Evolutionary conservation across 1,284 basidiomycete species (phyloP), one percentile per base, ranked within the genome.

Genomic region (Leccinum pachyderme): DNA sequence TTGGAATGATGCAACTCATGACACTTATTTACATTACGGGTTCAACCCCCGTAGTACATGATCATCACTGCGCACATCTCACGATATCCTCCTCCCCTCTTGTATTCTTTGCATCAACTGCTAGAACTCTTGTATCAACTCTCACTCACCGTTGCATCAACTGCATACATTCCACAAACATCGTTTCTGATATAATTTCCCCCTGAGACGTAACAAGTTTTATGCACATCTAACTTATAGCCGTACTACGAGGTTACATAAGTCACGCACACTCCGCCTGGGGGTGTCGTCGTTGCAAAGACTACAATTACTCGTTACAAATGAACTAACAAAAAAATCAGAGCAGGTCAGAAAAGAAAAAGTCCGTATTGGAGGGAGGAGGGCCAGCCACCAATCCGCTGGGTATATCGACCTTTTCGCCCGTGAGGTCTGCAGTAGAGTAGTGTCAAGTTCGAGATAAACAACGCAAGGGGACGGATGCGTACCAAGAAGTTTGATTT

Each of bases 401-500:
- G 8, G 93, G 93, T 64, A 95, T 91, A 64, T 95, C 93, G n/a
- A 94, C 89, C 70, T 86, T 89, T 71, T 95, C 93, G 9, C 93
- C 93, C 1, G 91, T 91, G 44, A 96, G 80, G 75, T 96, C 94
- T 92, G 61, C 35, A 27, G 53, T 55, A 37, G 44, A 31, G 51
- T 6, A 28, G 25, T 4, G 12, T n/a, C 61, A 18, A 63, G 33
- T 37, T 18, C 9, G 24, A 18, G 18, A 56, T 25, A 27, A 22
- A 31, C 39, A 7, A 54, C 25, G 24, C 15, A n/a, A 18, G 5
- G 32, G 11, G 11, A 53, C 33, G n/a, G 9, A 44, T 39, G 77
- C 87, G 51, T 65, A 91, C 89, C 89, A 47, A 96, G 77, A 62
- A 98, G 74, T 71, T 96, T 93, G 65, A 98, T 92, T 77, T 96